phyloP scores from a whole-genome alignment of 2,329 filamentous ascomycete genomes.

The Cladosporium sp. region DNA sequence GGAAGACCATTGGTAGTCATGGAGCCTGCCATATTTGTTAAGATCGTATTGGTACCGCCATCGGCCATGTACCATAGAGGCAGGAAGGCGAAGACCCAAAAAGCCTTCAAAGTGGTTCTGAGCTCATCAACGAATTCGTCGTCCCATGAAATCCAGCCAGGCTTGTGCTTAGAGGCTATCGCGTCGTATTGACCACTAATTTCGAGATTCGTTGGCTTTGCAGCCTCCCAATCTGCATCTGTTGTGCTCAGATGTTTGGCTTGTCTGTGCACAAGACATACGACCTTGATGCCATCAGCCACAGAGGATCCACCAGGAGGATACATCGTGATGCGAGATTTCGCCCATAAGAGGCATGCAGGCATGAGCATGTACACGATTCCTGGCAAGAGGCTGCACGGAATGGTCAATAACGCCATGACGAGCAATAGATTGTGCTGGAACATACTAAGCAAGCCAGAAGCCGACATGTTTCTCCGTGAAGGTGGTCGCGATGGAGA shows the following conservation, averaged over 20 bases:
- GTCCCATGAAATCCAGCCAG: conserved; percentile 48
- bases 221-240: conserved; percentile 20
- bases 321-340: conserved; percentile 20
- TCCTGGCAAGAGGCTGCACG: conserved; percentile 46
- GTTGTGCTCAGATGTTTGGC: conserved; percentile 23
- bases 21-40: conserved; percentile 14
- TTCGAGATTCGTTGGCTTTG: conserved; percentile 20
- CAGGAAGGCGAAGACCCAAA: conserved; percentile 58
- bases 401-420: background rate
- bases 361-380: conserved; percentile 54
- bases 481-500: conserved; percentile 61
- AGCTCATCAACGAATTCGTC: conserved; percentile 68
- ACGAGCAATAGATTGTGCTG: background rate
- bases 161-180: background rate
- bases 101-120: conserved; percentile 36
- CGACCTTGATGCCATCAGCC: conserved; percentile 22
- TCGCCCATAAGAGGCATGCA: conserved; percentile 23
- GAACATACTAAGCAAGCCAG: conserved; percentile 53
- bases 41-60: background rate
- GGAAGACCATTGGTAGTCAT: conserved; percentile 33
- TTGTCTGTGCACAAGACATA: conserved; percentile 18
- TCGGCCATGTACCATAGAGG: conserved; percentile 34
- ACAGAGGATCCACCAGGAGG: conserved; percentile 22
- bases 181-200: background rate
- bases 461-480: conserved; percentile 64